A percentile compares a stretch with the other conserved stretches of the same genome.
Conservation (phyloP, 768 basidiomycete species). For the Suillus brevipes region DNA sequence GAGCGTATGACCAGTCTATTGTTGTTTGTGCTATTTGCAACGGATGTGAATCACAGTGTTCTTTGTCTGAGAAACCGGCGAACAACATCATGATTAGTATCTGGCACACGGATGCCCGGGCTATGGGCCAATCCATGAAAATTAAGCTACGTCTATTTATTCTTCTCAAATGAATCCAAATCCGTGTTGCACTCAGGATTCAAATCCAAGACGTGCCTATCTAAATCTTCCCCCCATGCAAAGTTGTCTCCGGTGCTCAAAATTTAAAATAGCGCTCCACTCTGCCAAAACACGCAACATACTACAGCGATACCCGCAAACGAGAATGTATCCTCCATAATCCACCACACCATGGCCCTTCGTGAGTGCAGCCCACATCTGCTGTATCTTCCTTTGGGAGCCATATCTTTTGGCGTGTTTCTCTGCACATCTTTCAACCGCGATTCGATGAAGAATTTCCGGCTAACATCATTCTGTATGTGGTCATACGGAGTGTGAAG, state of each 20-base stretch:
- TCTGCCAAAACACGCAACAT: neutral
- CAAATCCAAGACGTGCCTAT: slow-evolving; percentile 14
- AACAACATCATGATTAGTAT: too few relatives aligned
- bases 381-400: neutral
- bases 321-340: slow-evolving; percentile 6
- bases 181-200: slow-evolving; percentile 22
- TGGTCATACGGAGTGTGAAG: neutral
- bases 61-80: too few relatives aligned
- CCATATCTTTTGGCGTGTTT: neutral
- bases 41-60: too few relatives aligned
- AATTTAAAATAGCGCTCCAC: neutral
- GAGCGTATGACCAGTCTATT: neutral
- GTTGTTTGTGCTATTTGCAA: neutral
- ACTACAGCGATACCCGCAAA: neutral
- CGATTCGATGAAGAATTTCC: neutral
- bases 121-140: neutral
- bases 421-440: neutral
- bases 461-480: neutral
- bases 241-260: neutral
- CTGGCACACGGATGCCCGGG: too few relatives aligned
- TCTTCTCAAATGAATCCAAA: neutral
- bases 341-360: neutral
- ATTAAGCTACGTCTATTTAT: neutral
- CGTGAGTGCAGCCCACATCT: neutral
- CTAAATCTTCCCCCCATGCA: neutral